phyloP scores from a whole-genome alignment of 2,329 filamentous ascomycete species.

The Aspergillus carbonarius region DNA sequence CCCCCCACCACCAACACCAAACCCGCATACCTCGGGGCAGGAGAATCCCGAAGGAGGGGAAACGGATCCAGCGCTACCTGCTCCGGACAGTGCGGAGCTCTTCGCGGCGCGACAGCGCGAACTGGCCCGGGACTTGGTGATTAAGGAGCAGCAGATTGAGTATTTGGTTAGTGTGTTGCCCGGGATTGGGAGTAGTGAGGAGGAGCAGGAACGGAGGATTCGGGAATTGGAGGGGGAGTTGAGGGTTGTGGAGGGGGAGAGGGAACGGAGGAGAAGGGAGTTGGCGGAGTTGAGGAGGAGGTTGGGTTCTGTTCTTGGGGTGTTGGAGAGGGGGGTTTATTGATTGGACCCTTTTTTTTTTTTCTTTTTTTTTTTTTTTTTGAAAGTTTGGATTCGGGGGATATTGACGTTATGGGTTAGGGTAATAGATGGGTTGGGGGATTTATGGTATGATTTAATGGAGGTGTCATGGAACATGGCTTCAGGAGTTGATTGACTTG shows the following conservation, averaged over 20 bases:
- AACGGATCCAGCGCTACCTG: slow-evolving; percentile 26
- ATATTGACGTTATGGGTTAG: background rate
- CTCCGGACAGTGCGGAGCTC: slow-evolving; percentile 42
- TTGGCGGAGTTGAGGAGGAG: slow-evolving; percentile 40
- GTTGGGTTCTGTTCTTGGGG: slow-evolving; percentile 45
- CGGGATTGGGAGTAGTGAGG: slow-evolving; percentile 46
- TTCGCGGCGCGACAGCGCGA: slow-evolving; percentile 48
- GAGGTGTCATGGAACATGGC: background rate
- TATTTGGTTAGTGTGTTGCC: slow-evolving; percentile 48
- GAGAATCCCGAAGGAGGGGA: slow-evolving; percentile 12
- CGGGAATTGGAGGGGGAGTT: slow-evolving; percentile 45
- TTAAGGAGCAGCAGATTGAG: slow-evolving; percentile 54
- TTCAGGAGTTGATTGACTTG: slow-evolving; percentile 8
- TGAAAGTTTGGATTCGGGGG: background rate
- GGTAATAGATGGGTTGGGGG: background rate
- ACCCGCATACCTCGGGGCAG: slow-evolving; percentile 14
- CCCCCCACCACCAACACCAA: slow-evolving; percentile 16
- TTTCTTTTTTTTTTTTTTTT: too few species aligned
- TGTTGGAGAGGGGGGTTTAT: slow-evolving; percentile 39
- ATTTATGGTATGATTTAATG: background rate
- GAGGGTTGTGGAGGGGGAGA: slow-evolving; percentile 44
- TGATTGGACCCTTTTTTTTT: slow-evolving; percentile 20
- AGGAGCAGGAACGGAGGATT: slow-evolving; percentile 47
- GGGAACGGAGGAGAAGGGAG: slow-evolving; percentile 43
- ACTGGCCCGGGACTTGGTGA: slow-evolving; percentile 49